Evolutionary conservation across 2,329 filamentous ascomycete species (phyloP).

Genomic region (Ceratocystis cacaofunesta): DNA sequence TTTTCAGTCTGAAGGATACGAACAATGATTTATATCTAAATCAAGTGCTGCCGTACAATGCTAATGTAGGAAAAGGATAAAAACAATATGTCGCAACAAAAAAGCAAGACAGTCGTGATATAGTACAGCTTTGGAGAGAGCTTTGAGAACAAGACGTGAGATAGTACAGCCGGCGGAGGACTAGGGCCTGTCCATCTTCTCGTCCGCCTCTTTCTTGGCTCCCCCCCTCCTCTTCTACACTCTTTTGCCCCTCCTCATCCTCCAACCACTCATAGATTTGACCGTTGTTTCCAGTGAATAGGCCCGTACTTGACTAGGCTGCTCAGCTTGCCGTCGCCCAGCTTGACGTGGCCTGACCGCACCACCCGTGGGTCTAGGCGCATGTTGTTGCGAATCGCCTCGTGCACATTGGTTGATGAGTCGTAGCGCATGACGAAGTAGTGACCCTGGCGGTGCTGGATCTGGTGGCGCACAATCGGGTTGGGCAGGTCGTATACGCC

Average conservation of each 20-base stretch:
- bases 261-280: not conserved
- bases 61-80: not conserved
- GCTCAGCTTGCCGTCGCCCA: conserved; percentile 49
- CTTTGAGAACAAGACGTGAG: not conserved
- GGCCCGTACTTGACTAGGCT: conserved; percentile 36
- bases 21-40: not conserved
- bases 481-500: conserved; percentile 78
- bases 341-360: conserved; percentile 69
- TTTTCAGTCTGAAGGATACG: not conserved
- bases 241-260: not conserved
- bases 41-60: not conserved
- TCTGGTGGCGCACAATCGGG: conserved; percentile 64
- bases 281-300: conserved; percentile 32
- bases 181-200: no score
- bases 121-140: not conserved
- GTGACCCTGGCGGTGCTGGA: conserved; percentile 70
- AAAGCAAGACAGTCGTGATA: conserved; percentile 9
- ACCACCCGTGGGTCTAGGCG: conserved; percentile 83
- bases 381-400: conserved; percentile 59
- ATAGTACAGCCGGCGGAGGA: not conserved
- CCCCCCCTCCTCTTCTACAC: not conserved
- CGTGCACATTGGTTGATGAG: conserved; percentile 55
- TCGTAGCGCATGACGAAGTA: conserved; percentile 99
- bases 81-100: not conserved
- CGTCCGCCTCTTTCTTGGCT: not conserved